A percentile compares a stretch with the other conserved stretches of the same genome.
These are phyloP conservation scores for Acer saccharum DNA, from an alignment of 345 rosid genomes.

Conservation along the genomic window DNA sequence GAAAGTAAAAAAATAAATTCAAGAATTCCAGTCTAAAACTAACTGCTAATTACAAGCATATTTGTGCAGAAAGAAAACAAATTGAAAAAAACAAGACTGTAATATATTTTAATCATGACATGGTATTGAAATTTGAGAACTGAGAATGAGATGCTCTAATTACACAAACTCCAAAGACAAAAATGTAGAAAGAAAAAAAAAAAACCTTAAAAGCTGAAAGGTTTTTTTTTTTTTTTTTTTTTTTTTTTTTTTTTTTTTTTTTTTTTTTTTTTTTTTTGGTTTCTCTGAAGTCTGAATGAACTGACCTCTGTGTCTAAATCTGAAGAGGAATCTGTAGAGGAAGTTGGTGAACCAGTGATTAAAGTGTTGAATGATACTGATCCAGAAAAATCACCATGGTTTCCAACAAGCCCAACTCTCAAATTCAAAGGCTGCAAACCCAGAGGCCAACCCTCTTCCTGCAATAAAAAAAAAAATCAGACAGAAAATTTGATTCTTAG, in stretches of 20 bases:
- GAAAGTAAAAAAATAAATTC: neutral
- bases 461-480: constrained; percentile 11
- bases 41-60: neutral
- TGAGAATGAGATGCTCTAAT: neutral
- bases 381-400: constrained; percentile 32
- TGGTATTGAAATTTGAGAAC: neutral
- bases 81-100: constrained; percentile 9
- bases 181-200: no score
- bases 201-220: neutral
- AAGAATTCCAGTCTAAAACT: no score
- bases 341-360: constrained; percentile 45
- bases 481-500: neutral
- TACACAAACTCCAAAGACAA: constrained; percentile 4
- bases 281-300: neutral
- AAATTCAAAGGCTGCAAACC: constrained; percentile 49
- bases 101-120: neutral
- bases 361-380: constrained; percentile 49
- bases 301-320: constrained; percentile 70
- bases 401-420: constrained; percentile 38
- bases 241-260: neutral
- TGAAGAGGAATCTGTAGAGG: constrained; percentile 48
- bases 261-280: neutral
- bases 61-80: constrained; percentile 12
- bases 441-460: constrained; percentile 61
- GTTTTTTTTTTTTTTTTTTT: neutral